A percentile compares a stretch with the other conserved stretches of the same genome.
Conservation (phyloP, 805 yeast species). For the Ogataea paraovalis region DNA sequence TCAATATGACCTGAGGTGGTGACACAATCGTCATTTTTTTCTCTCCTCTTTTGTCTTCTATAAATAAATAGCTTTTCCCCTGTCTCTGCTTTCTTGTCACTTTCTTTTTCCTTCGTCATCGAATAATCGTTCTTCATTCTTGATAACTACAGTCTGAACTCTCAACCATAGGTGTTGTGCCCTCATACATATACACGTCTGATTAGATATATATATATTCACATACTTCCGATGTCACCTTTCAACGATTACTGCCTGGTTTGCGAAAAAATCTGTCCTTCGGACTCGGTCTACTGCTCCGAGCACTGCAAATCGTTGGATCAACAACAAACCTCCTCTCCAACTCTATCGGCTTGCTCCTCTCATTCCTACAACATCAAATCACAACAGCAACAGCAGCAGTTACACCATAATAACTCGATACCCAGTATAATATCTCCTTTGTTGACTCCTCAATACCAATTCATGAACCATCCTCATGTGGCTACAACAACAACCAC, state of each 20-base stretch:
- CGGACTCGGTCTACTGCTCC: conserved; percentile 32
- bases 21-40: too few species aligned
- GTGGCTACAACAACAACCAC: too few species aligned
- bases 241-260: conserved; percentile 35
- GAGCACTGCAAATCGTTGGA: conserved; percentile 28
- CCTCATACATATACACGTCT: not conserved
- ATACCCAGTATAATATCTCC: conserved; percentile 27
- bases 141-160: too few species aligned
- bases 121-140: too few species aligned
- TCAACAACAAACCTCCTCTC: conserved; percentile 21
- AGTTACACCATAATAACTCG: conserved; percentile 8
- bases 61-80: too few species aligned
- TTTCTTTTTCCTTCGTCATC: too few species aligned
- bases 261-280: conserved; percentile 32
- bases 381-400: conserved; percentile 5
- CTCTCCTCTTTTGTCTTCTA: too few species aligned
- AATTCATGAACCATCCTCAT: not conserved
- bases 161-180: not conserved
- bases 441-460: conserved; percentile 26
- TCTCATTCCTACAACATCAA: conserved; percentile 5
- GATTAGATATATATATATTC: not conserved
- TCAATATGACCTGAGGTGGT: too few species aligned
- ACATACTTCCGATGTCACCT: conserved; percentile 35
- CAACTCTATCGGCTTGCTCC: conserved; percentile 22
- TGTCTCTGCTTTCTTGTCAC: too few species aligned